A percentile compares a stretch with the other conserved stretches of the same genome.
These are phyloP conservation scores for Beverwykella pulmonaria DNA, from an alignment of 495 filamentous ascomycete genomes.

Conservation along the genomic window DNA sequence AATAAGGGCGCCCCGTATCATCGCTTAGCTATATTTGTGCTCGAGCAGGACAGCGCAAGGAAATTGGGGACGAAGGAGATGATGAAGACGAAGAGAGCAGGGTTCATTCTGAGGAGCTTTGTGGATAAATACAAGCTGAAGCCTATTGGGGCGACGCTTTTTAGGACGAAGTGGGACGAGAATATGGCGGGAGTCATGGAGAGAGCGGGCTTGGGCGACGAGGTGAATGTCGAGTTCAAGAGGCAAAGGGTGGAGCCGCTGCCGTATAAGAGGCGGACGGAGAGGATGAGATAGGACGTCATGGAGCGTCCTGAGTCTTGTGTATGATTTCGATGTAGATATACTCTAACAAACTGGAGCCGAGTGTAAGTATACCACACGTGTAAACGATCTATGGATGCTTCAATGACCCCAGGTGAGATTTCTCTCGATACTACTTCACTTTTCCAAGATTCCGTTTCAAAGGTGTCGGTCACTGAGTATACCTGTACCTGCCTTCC, in stretches of 20 bases:
- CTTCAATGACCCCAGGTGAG: no score
- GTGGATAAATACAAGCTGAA: conserved; percentile 66
- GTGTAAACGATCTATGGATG: no score
- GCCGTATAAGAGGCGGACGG: conserved; percentile 48
- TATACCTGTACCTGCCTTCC: no score
- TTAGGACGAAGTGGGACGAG: conserved; percentile 88
- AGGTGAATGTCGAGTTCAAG: conserved; percentile 79
- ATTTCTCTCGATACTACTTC: no score
- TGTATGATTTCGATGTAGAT: neutral
- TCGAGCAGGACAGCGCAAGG: conserved; percentile 70
- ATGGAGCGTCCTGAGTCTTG: conserved; percentile 13
- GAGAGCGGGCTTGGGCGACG: conserved; percentile 69
- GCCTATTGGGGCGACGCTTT: conserved; percentile 81
- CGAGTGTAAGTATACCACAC: neutral
- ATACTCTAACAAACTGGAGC: neutral
- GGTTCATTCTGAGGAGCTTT: conserved; percentile 72
- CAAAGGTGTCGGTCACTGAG: no score
- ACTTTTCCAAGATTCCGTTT: no score
- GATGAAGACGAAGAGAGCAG: conserved; percentile 58
- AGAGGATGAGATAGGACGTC: conserved; percentile 42
- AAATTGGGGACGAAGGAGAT: conserved; percentile 65
- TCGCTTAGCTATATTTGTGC: conserved; percentile 77
- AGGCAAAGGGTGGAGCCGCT: conserved; percentile 64
- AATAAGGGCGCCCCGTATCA: conserved; percentile 93
- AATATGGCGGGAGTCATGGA: conserved; percentile 83